phyloP scores from a whole-genome alignment of 495 filamentous ascomycete species.

The Staphylotrichum tortipilum region DNA sequence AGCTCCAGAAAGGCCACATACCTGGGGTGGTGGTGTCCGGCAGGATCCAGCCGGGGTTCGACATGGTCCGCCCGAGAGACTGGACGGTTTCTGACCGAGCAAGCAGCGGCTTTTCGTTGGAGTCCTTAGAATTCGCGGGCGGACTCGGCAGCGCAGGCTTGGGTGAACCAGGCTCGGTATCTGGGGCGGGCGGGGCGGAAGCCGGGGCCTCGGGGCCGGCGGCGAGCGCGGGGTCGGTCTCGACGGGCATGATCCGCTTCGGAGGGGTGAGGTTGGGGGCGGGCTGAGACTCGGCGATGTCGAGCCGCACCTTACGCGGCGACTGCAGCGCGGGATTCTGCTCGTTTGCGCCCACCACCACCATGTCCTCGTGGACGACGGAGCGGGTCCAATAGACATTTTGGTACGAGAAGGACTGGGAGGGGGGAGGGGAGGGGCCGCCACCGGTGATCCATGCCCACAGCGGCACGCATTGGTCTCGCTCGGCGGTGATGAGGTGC shows the following conservation, averaged over 20 bases:
- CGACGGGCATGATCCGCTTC: conserved; percentile 12
- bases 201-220: background rate
- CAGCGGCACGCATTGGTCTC: conserved; percentile 15
- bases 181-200: background rate
- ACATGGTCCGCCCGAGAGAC: conserved; percentile 14
- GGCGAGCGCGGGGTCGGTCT: background rate
- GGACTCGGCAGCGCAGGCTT: conserved; percentile 8
- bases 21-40: conserved; percentile 24
- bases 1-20: background rate
- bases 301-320: conserved; percentile 13
- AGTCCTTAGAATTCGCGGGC: conserved; percentile 1
- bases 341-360: conserved; percentile 34
- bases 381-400: conserved; percentile 32
- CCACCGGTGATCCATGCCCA: conserved; percentile 25
- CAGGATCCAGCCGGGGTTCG: conserved; percentile 25
- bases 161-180: conserved; percentile 4
- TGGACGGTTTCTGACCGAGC: conserved; percentile 16
- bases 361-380: conserved; percentile 26
- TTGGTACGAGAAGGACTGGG: conserved; percentile 22
- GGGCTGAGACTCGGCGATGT: background rate
- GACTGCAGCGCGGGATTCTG: conserved; percentile 7
- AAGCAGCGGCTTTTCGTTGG: conserved; percentile 1
- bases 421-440: background rate
- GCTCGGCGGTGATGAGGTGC: conserved; percentile 12
- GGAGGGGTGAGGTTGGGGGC: conserved; percentile 1